A percentile compares a stretch with the other conserved stretches of the same genome.
phyloP scores from a whole-genome alignment of 495 filamentous ascomycete genomes.

The Penicillium lividum region DNA sequence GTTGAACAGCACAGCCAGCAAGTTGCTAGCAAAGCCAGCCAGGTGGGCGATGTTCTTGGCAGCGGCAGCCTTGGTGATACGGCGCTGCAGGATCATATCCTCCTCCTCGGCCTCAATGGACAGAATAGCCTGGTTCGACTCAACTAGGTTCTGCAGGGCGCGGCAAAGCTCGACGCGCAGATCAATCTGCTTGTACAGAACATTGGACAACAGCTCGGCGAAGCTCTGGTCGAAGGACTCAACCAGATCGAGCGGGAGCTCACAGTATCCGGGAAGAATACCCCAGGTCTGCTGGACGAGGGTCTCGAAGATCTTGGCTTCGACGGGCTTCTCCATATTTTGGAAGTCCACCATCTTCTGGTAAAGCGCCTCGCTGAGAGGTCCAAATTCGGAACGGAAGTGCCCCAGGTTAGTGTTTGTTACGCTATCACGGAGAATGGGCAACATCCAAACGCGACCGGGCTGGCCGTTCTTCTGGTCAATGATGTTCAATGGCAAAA shows the following conservation, averaged over 20 bases:
- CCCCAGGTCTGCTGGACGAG: slow-evolving; percentile 95
- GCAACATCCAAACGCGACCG: slow-evolving; percentile 92
- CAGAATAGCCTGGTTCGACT: slow-evolving; percentile 82
- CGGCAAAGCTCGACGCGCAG: slow-evolving; percentile 83
- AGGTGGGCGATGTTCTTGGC: slow-evolving; percentile 77
- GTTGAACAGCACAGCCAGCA: slow-evolving; percentile 95
- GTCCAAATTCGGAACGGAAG: slow-evolving; percentile 82
- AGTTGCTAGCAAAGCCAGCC: slow-evolving; percentile 73
- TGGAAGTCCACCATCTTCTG: slow-evolving; percentile 82
- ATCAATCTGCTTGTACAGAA: slow-evolving; percentile 89
- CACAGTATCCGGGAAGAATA: slow-evolving; percentile 91
- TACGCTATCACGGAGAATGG: slow-evolving; percentile 80
- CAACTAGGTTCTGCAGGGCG: slow-evolving; percentile 80
- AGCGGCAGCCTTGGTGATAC: slow-evolving; percentile 73
- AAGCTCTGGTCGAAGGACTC: slow-evolving; percentile 84
- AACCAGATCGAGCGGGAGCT: slow-evolving; percentile 77
- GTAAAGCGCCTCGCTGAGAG: slow-evolving; percentile 86
- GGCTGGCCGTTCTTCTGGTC: slow-evolving; percentile 73
- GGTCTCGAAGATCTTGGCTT: slow-evolving; percentile 96
- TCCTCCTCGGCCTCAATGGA: slow-evolving; percentile 60
- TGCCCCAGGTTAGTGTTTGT: slow-evolving; percentile 82
- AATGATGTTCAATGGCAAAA: slow-evolving; percentile 82
- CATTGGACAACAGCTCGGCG: slow-evolving; percentile 84
- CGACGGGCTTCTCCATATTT: slow-evolving; percentile 79
- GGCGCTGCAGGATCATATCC: slow-evolving; percentile 66